Conservation (phyloP, 2,329 filamentous ascomycete genomes). For the Aspergillus transmontanensis region DNA sequence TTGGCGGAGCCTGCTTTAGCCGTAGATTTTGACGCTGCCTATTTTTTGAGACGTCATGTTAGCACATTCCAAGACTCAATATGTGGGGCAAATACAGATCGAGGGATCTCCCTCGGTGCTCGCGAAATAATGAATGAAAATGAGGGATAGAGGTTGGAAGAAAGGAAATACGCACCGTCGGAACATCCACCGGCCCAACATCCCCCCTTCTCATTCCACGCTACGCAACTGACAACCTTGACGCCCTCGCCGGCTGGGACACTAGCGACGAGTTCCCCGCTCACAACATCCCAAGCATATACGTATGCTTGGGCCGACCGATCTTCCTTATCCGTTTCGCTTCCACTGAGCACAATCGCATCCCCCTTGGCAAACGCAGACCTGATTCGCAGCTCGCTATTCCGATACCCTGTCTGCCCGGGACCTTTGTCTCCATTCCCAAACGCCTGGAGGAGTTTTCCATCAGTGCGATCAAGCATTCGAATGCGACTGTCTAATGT, state of each 20-base stretch:
- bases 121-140: not conserved
- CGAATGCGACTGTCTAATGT: slow-evolving; percentile 75
- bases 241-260: slow-evolving; percentile 50
- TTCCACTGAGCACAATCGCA: slow-evolving; percentile 76
- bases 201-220: slow-evolving; percentile 46
- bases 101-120: too few relatives aligned
- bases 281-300: slow-evolving; percentile 79
- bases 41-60: not conserved
- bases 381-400: slow-evolving; percentile 73
- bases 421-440: slow-evolving; percentile 43
- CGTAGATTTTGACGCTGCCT: slow-evolving; percentile 26
- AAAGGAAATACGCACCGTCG: slow-evolving; percentile 36
- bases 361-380: slow-evolving; percentile 75
- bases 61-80: not conserved
- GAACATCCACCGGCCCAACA: slow-evolving; percentile 46
- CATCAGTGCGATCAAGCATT: slow-evolving; percentile 77
- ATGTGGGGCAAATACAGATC: not conserved
- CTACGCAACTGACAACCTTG: slow-evolving; percentile 49
- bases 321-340: slow-evolving; percentile 58
- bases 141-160: slow-evolving; percentile 1
- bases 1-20: not conserved
- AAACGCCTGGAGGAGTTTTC: slow-evolving; percentile 74
- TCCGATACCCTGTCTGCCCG: slow-evolving; percentile 49
- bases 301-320: slow-evolving; percentile 31
- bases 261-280: slow-evolving; percentile 66